Conservation (phyloP, 2,329 filamentous ascomycete genomes). For the Aplosporella prunicola region DNA sequence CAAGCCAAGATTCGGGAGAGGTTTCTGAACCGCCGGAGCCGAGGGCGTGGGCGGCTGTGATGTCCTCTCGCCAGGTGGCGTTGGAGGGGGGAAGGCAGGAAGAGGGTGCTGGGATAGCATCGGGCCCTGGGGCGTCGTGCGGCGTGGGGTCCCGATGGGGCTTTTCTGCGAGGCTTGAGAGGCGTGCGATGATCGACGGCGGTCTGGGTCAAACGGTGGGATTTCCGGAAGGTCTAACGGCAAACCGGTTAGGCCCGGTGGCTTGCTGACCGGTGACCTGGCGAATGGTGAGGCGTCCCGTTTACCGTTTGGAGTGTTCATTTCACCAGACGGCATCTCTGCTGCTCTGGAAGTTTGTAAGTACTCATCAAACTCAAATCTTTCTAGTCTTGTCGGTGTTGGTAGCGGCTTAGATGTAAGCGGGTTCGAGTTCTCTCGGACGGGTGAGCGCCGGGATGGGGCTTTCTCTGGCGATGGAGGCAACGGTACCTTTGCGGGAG, state of each 20-base stretch:
- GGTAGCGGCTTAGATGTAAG: conserved; percentile 3
- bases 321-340: conserved; percentile 1
- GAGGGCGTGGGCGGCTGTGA: not conserved
- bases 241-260: too few species aligned
- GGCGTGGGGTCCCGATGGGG: too few species aligned
- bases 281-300: too few species aligned
- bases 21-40: not conserved
- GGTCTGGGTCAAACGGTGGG: conserved; percentile 23
- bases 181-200: conserved; percentile 12
- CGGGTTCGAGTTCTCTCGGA: conserved; percentile 11
- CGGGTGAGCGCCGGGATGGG: conserved; percentile 22
- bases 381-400: not conserved
- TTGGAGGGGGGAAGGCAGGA: conserved; percentile 16
- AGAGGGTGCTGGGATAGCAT: conserved; percentile 25
- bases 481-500: conserved; percentile 35
- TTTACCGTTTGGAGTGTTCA: too few species aligned
- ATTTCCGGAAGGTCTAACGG: too few species aligned
- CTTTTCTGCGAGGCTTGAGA: too few species aligned
- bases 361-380: conserved; percentile 6
- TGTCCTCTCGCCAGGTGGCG: not conserved
- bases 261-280: too few species aligned
- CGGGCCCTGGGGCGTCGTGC: conserved; percentile 11
- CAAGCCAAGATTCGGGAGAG: not conserved
- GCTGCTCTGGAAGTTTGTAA: conserved; percentile 1
- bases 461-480: conserved; percentile 38